Base-by-base conservation (phyloP, 768 basidiomycete genomes). In the Gloeopeniophorella convolvens region DNA sequence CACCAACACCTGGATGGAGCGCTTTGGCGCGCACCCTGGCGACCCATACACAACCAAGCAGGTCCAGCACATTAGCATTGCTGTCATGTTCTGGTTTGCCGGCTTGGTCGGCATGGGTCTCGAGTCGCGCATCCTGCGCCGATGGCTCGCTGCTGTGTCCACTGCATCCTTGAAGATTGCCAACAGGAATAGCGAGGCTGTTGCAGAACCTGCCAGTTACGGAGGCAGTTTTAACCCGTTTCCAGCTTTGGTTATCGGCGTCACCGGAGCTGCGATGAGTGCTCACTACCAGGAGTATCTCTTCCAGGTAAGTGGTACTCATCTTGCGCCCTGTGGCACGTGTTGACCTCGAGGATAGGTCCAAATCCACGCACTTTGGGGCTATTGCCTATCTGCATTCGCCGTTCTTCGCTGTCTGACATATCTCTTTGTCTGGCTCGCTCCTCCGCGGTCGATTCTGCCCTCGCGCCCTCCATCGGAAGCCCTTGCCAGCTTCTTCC, bases 1-100 rank as follows among this genome's bases (percentile, higher is more conserved):
- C 28, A 85, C 90, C 35, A 95, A 98, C 63, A 91, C 87, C 13
- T 98, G 91, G 90, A 91, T 97, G 89, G 95, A 98, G 68, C 79
- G 95, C 34, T 89, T 95, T 57, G 94, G 93, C 3, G 88, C 83
- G 1, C 68, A 76, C 13, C 68, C 85, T 0, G 89, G 88, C 12
- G 83, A 85, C 62, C 88, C 93, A 12, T 95, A 77, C 68, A 87
- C 88, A 1, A 86, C 91, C 21, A 95, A 92, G 66, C 80, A 96
- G 63, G 79, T 96, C 13, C 91, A 98, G 61, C 95, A 97, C 60
- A 94, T 95, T 47, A 79, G 85, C 48, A 96, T 98, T 56, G 94
- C 94, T 60, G 89, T 83, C 55, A 93, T 93, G 91, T 96, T 93
- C 66, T 94, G 89, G 81, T 94, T 91, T 60, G 91, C 89, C 20